Conservation (phyloP, 192 early-diverging fungal species). For the Oehlia diaphana region DNA sequence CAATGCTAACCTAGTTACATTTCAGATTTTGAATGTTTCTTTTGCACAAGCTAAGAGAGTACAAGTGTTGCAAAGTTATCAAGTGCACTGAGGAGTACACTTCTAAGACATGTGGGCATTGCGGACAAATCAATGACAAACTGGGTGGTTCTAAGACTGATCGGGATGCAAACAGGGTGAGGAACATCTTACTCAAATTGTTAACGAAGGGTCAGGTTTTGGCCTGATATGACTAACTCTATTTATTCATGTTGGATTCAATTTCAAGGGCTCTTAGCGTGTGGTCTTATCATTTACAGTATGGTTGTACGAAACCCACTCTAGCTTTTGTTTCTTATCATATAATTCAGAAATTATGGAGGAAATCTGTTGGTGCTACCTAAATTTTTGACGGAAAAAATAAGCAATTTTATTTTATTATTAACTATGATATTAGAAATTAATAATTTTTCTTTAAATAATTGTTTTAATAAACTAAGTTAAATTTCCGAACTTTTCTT, state of each 20-base stretch:
- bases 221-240: neutral
- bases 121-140: neutral
- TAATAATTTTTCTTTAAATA: too few relatives aligned
- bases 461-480: too few relatives aligned
- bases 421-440: too few relatives aligned
- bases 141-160: neutral
- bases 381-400: too few relatives aligned
- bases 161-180: neutral
- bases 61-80: neutral
- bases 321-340: too few relatives aligned
- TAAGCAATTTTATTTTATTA: too few relatives aligned
- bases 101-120: neutral
- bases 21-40: conserved; percentile 10
- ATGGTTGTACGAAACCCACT: too few relatives aligned
- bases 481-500: neutral
- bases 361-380: too few relatives aligned
- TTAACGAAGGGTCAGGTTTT: neutral
- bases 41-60: neutral
- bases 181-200: conserved; percentile 8
- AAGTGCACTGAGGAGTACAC: neutral
- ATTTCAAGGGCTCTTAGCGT: too few relatives aligned
- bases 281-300: too few relatives aligned
- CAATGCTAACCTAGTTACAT: neutral
- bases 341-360: too few relatives aligned
- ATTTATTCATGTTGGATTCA: too few relatives aligned